Evolutionary conservation across 345 rosid genomes (phyloP), one percentile per base, ranked within the genome.

Genomic region (Euphorbia pulcherrima): DNA sequence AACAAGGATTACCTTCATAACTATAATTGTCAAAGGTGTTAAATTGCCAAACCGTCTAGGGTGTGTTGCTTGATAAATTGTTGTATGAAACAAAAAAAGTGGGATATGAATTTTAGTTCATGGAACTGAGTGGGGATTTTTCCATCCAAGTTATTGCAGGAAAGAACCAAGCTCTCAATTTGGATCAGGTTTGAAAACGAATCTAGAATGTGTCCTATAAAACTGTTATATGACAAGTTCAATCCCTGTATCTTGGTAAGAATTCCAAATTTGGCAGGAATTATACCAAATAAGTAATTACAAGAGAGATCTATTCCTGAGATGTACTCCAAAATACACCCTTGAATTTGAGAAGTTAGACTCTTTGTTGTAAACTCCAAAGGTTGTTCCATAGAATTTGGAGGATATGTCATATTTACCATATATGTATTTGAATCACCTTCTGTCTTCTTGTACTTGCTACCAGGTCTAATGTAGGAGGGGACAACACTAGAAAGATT

Each of bases 401-500:
- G 4, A 47, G 44, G 6, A 3, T 10, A 4, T 47, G 0, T n/a
- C n/a, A n/a, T n/a, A n/a, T n/a, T n/a, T n/a, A n/a, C 0, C 13
- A 47, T 4, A 47, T 12, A 47, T 47, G 13, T 3, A 47, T 47
- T n/a, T 12, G 4, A 12, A n/a, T n/a, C 0, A 47, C 5, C 18
- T 12, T 51, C 55, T n/a, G n/a, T n/a, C n/a, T n/a, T n/a, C n/a
- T n/a, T n/a, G n/a, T n/a, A n/a, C n/a, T n/a, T n/a, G n/a, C n/a
- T n/a, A n/a, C n/a, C n/a, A n/a, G n/a, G n/a, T n/a, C n/a, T 71
- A 1, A 62, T 6, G 11, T 70, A 65, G 56, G 54, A 33, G 14
- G 24, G 65, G 28, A 72, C 50, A 41, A 56, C 18, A 16, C 65
- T 53, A 57, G 51, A 65, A 58, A 72, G 54, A 11, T 48, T n/a